Percentiles rank a stretch among this genome's conserved stretches.
These are phyloP conservation scores for Blastobotrys chiropterorum DNA, from an alignment of 805 yeast genomes.

Conservation along the genomic window DNA sequence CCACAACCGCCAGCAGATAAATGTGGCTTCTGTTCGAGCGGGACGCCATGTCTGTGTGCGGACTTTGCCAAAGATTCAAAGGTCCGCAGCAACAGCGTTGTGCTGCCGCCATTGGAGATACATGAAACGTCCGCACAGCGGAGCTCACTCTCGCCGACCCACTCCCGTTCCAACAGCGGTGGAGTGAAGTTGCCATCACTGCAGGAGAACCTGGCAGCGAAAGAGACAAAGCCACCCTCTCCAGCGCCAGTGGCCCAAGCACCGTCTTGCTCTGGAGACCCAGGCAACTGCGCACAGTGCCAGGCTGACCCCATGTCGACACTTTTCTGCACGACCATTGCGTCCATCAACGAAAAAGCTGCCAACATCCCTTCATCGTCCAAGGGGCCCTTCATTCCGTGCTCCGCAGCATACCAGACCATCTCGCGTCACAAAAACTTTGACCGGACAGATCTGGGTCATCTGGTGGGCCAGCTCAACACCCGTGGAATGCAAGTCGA, in stretches of 20 bases:
- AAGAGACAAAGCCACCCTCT: background rate
- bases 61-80: slow-evolving; percentile 35
- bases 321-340: slow-evolving; percentile 80
- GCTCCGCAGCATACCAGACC: slow-evolving; percentile 86
- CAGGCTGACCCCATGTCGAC: slow-evolving; percentile 85
- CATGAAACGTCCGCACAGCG: slow-evolving; percentile 10
- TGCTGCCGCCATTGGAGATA: slow-evolving; percentile 21
- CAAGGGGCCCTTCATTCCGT: slow-evolving; percentile 58
- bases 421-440: slow-evolving; percentile 76
- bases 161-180: slow-evolving; percentile 11
- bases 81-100: slow-evolving; percentile 4
- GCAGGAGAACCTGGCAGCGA: slow-evolving; percentile 28
- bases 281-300: slow-evolving; percentile 81
- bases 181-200: slow-evolving; percentile 45
- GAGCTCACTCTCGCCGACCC: slow-evolving; percentile 14
- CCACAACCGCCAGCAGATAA: slow-evolving; percentile 43
- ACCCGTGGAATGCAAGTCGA: slow-evolving; percentile 88
- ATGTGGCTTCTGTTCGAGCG: slow-evolving; percentile 93
- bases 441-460: slow-evolving; percentile 63
- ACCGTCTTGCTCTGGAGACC: slow-evolving; percentile 49
- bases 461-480: slow-evolving; percentile 65
- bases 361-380: slow-evolving; percentile 7
- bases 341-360: slow-evolving; percentile 32
- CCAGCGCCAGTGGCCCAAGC: slow-evolving; percentile 2
- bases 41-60: slow-evolving; percentile 85